phyloP scores from a whole-genome alignment of 2,329 filamentous ascomycete genomes.

The Pseudopyrenochaeta lycopersici region DNA sequence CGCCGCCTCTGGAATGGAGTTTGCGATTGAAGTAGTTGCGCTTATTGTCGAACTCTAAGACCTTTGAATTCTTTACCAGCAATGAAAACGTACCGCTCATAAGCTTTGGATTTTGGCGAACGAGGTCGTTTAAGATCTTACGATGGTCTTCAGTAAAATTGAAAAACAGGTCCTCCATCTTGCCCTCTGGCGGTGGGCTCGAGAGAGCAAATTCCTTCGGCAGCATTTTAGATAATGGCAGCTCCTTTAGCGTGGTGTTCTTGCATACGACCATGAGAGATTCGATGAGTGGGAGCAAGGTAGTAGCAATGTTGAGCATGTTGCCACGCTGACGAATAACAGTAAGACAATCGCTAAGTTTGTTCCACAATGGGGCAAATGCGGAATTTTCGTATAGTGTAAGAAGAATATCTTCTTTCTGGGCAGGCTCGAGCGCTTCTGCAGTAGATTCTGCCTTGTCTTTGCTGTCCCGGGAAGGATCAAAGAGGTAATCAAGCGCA shows the following conservation, averaged over 20 bases:
- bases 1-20: slow-evolving; percentile 78
- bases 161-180: slow-evolving; percentile 93
- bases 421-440: slow-evolving; percentile 67
- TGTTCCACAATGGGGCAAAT: slow-evolving; percentile 90
- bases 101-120: slow-evolving; percentile 94
- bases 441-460: slow-evolving; percentile 53
- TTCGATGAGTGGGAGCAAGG: slow-evolving; percentile 92
- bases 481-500: slow-evolving; percentile 94
- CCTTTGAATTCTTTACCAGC: slow-evolving; percentile 97
- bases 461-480: slow-evolving; percentile 73
- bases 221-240: slow-evolving; percentile 54
- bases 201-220: slow-evolving; percentile 75
- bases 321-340: slow-evolving; percentile 91
- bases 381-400: slow-evolving; percentile 90
- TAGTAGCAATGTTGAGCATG: slow-evolving; percentile 97
- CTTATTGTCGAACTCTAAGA: slow-evolving; percentile 99
- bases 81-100: slow-evolving; percentile 99
- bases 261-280: slow-evolving; percentile 99
- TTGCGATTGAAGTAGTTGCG: slow-evolving; percentile 98
- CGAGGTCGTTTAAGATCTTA: slow-evolving; percentile 96
- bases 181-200: slow-evolving; percentile 79
- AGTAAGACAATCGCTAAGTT: slow-evolving; percentile 85
- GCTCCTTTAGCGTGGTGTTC: slow-evolving; percentile 85
- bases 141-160: slow-evolving; percentile 97
- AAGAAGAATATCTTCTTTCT: slow-evolving; percentile 84